Conservation (phyloP, 176 grass and related monocot genomes). For the Sorghum bicolor region Sorghum_bicolor_NCBIv3 NC_012873.2:58538501-58539000, state of each 20-base stretch:
- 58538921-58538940: not conserved
- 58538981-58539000: too few species aligned
- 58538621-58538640: not conserved
- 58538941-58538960: not conserved
- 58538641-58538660: not conserved
- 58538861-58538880: not conserved
- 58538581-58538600: not conserved
- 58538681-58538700: too few species aligned
- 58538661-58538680: too few species aligned
- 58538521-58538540: not conserved
- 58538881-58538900: not conserved
- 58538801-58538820: not conserved
- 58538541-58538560: constrained; percentile 24
- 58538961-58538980: not conserved
- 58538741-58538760: not conserved
- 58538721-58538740: too few species aligned
- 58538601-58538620: not conserved
- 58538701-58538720: too few species aligned
- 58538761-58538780: not conserved
- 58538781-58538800: not conserved
- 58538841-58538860: not conserved
- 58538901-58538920: not conserved
- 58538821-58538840: not conserved
- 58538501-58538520: constrained; percentile 5
- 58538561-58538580: not conserved